Base-by-base conservation (phyloP, 2,329 filamentous ascomycete genomes). In the Orbilia brochopaga region DNA sequence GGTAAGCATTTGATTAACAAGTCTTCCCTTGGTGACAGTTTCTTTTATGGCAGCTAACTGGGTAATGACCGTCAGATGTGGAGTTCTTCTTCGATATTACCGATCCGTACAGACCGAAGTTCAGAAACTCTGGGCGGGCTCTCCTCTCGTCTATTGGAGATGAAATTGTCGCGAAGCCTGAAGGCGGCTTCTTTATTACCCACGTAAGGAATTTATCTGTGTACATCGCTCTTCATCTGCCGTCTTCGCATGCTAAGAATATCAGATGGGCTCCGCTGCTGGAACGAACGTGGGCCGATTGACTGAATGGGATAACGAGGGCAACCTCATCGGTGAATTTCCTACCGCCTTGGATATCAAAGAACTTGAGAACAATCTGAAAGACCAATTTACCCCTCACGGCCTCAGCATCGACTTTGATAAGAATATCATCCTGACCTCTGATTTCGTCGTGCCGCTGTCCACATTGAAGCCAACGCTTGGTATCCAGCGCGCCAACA, bases 131-230 rank as follows among this genome's bases (percentile, higher is more conserved):
- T 77, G 86, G 87, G 79, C 81, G 85, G 8, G 85, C 80, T n/a
- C 63, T 87, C 7, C 81, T 87, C 35, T 81, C 82, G 5, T 87
- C 85, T 42, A 86, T 87, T 74, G 82, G 83, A 0, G 86, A 87
- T 77, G 86, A 87, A 79, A 85, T 88, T 75, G 83, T 85, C 15
- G 85, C 85, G 52, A 87, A 87, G 78, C 86, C 85, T 10, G 85
- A 86, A 23, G 85, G 84, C 37, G 76, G 76, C 11, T 77, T 76
- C 62, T 73, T 76, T 19, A 75, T 76, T 19, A 77, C 76, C 10
- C 76, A 77, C 42, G 65, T 70, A 44, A 54, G 65, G 13, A 44
- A 44, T n/a, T n/a, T n/a, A n/a, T n/a, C n/a, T n/a, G n/a, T n/a
- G n/a, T n/a, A n/a, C n/a, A n/a, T 15, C 40, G 11, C 40, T 44